Conservation (phyloP, 352 stramenopile species). For the Globisporangium megalacanthum region DNA sequence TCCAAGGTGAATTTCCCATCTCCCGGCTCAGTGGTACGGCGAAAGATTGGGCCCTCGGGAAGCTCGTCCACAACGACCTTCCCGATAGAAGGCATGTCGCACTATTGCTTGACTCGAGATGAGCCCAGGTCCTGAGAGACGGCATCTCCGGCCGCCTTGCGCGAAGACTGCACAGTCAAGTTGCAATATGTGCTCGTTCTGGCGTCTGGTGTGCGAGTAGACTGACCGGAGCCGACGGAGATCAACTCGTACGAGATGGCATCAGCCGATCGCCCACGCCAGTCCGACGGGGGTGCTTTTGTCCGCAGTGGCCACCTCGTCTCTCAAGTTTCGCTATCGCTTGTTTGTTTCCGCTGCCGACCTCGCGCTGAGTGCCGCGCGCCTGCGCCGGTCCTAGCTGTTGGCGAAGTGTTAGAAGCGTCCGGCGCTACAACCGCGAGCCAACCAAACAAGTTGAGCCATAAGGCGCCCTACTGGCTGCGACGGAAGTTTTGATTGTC, state of each 20-base stretch:
- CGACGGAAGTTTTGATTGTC: neutral
- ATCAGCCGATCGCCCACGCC: neutral
- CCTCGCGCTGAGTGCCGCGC: neutral
- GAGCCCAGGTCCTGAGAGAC: neutral
- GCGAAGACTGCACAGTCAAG: conserved; percentile 14
- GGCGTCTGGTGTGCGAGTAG: too few relatives aligned
- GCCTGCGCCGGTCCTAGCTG: neutral
- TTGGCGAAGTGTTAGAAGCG: too few relatives aligned
- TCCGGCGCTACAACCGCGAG: too few relatives aligned
- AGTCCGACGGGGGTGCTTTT: too few relatives aligned
- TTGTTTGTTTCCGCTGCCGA: neutral
- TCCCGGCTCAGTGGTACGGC: too few relatives aligned
- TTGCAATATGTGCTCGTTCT: neutral
- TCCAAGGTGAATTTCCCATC: too few relatives aligned
- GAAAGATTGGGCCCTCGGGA: too few relatives aligned
- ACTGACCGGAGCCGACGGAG: conserved; percentile 11
- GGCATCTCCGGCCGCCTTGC: conserved; percentile 8
- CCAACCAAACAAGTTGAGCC: neutral
- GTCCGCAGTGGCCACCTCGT: too few relatives aligned
- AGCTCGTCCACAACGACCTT: too few relatives aligned
- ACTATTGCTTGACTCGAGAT: conserved; percentile 7
- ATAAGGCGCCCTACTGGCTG: neutral
- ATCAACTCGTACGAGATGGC: conserved; percentile 5
- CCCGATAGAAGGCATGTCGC: conserved; percentile 9
- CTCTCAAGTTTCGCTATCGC: too few relatives aligned